Percentiles rank a stretch among this genome's conserved stretches.
Conservation (phyloP, 1,139 yeast species). For the Lodderomyces margitis region DNA sequence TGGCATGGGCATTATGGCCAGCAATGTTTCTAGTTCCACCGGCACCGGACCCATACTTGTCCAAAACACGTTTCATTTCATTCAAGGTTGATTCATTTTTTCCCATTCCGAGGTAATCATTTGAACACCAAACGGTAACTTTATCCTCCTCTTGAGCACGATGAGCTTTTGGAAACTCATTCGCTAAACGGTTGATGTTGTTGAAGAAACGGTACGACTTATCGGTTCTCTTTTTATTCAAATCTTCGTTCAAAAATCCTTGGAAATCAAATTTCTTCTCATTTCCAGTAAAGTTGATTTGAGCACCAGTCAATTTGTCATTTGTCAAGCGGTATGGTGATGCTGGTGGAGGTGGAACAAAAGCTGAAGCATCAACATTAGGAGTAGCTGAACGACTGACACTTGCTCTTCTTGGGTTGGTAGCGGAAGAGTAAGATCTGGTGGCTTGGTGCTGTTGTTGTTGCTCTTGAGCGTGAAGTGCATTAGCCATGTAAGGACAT, state of each 20-base stretch:
- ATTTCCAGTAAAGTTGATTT: slow-evolving; percentile 34
- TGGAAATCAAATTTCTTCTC: slow-evolving; percentile 62
- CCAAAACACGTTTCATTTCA: slow-evolving; percentile 78
- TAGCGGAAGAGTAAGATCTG: slow-evolving; percentile 55
- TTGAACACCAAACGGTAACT: slow-evolving; percentile 98
- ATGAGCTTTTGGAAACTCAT: slow-evolving; percentile 92
- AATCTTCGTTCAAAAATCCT: slow-evolving; percentile 59
- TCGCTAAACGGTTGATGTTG: slow-evolving; percentile 92
- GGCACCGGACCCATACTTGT: slow-evolving; percentile 95
- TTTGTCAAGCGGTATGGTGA: slow-evolving; percentile 35
- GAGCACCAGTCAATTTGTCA: slow-evolving; percentile 27
- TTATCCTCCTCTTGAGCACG: slow-evolving; percentile 70
- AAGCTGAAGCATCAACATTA: slow-evolving; percentile 7
- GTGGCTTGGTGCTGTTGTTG: slow-evolving; percentile 14
- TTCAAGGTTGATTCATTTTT: slow-evolving; percentile 67
- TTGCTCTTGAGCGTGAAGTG: slow-evolving; percentile 43
- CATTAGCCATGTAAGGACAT: slow-evolving; percentile 89
- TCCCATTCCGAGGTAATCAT: slow-evolving; percentile 96
- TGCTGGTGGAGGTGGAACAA: slow-evolving; percentile 13
- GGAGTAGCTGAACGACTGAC: slow-evolving; percentile 30
- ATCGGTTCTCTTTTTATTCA: slow-evolving; percentile 74
- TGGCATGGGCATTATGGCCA: slow-evolving; percentile 90
- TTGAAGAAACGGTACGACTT: slow-evolving; percentile 94
- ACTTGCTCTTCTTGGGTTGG: slow-evolving; percentile 52
- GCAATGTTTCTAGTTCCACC: slow-evolving; percentile 99